Conservation (phyloP, 306 rosid genomes). For the Prunus mume region DNA sequence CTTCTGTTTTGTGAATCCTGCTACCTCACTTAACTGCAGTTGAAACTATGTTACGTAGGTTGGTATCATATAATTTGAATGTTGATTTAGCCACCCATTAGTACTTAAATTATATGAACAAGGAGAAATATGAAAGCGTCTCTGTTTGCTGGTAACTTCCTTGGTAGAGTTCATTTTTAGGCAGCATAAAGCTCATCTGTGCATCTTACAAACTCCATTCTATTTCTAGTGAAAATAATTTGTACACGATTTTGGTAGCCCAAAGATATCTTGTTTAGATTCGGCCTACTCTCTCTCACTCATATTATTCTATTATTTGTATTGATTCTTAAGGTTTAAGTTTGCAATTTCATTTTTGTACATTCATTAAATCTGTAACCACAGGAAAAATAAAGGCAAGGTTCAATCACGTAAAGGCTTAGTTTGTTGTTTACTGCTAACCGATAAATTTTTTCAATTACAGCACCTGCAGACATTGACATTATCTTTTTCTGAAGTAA, state of each 20-base stretch:
- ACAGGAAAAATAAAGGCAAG: background rate
- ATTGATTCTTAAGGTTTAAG: background rate
- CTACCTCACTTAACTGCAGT: background rate
- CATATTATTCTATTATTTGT: background rate
- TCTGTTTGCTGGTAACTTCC: background rate
- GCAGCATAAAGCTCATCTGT: background rate
- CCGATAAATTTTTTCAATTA: background rate
- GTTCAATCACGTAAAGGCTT: background rate
- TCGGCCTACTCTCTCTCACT: no score
- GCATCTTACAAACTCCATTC: no score
- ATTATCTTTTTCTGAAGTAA: background rate
- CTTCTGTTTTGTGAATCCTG: no score
- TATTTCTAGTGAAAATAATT: no score
- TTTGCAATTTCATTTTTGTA: background rate
- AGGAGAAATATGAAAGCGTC: background rate
- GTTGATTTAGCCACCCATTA: background rate
- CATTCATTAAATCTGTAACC: no score
- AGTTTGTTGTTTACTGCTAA: background rate
- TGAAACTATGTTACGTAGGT: no score
- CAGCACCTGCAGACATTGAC: background rate
- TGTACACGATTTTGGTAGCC: no score
- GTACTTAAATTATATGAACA: background rate
- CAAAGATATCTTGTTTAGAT: no score
- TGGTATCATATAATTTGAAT: background rate
- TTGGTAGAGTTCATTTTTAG: background rate